Percentiles rank a stretch among this genome's conserved stretches.
These are phyloP conservation scores for Coniochaeta ligniaria DNA, from an alignment of 2,329 filamentous ascomycete genomes.

Conservation along the genomic window DNA sequence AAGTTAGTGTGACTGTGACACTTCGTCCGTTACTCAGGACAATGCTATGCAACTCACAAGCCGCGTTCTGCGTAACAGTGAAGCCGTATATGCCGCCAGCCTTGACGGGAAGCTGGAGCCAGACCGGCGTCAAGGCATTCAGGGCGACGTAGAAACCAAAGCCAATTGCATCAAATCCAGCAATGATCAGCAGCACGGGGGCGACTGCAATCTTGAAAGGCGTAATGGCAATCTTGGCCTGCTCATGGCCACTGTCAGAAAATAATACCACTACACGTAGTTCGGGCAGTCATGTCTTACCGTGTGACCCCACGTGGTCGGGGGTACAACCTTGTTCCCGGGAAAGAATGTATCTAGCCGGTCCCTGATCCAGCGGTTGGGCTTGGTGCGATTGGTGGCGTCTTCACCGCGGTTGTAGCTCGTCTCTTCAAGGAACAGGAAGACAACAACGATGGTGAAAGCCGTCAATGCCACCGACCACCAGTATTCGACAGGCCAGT, in stretches of 20 bases:
- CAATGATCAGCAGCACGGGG: slow-evolving; percentile 28
- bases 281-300: slow-evolving; percentile 1
- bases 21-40: neutral
- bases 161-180: slow-evolving; percentile 25
- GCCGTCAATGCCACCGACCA: slow-evolving; percentile 31
- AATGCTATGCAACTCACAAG: slow-evolving; percentile 9
- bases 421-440: slow-evolving; percentile 31
- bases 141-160: slow-evolving; percentile 26
- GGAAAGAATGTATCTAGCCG: slow-evolving; percentile 22
- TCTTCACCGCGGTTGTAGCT: slow-evolving; percentile 20
- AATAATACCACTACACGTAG: neutral
- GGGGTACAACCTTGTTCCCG: slow-evolving; percentile 11
- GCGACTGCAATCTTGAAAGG: slow-evolving; percentile 20
- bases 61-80: slow-evolving; percentile 28
- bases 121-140: slow-evolving; percentile 26
- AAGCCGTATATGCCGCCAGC: slow-evolving; percentile 34
- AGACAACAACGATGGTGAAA: slow-evolving; percentile 23
- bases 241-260: neutral
- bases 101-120: slow-evolving; percentile 26
- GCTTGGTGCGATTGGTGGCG: slow-evolving; percentile 11
- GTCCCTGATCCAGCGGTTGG: slow-evolving; percentile 15
- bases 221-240: slow-evolving; percentile 9
- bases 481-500: slow-evolving; percentile 33
- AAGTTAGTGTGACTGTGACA: neutral
- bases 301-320: slow-evolving; percentile 7